Conservation (phyloP, 192 early-diverging fungal species). For the Jimgerdemannia lactiflua region DNA sequence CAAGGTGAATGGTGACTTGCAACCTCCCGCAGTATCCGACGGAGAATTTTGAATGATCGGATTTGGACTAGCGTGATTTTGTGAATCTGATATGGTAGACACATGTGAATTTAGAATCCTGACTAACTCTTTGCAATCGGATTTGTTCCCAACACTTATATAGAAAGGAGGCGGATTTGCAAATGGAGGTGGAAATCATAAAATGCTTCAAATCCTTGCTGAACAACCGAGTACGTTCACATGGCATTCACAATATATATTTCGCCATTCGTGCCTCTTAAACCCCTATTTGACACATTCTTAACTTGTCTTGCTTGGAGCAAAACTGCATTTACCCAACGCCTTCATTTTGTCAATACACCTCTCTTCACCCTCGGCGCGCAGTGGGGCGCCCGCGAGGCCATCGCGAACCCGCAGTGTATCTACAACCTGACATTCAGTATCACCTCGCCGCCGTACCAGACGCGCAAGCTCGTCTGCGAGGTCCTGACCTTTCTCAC, state of each 20-base stretch:
- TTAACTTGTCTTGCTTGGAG: neutral
- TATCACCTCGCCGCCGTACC: slow-evolving; percentile 69
- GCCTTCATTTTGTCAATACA: slow-evolving; percentile 1
- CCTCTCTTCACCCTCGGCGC: neutral
- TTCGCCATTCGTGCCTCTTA: too few relatives aligned
- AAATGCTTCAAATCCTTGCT: slow-evolving; percentile 77
- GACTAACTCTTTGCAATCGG: too few relatives aligned
- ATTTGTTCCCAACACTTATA: too few relatives aligned
- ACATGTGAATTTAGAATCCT: too few relatives aligned
- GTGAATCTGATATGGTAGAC: too few relatives aligned
- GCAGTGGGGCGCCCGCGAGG: slow-evolving; percentile 78
- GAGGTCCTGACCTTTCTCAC: slow-evolving; percentile 78
- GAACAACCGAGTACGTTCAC: slow-evolving; percentile 48
- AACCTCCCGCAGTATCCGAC: too few relatives aligned
- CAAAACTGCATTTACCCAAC: slow-evolving; percentile 2
- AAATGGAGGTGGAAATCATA: slow-evolving; percentile 80
- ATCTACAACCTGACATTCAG: slow-evolving; percentile 71
- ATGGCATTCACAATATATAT: too few relatives aligned
- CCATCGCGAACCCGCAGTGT: slow-evolving; percentile 66
- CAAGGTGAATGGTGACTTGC: too few relatives aligned
- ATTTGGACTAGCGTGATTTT: too few relatives aligned
- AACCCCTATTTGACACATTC: neutral
- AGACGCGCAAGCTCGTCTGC: slow-evolving; percentile 68
- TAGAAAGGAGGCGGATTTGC: slow-evolving; percentile 67
- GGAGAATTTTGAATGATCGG: too few relatives aligned